These are phyloP conservation scores for Populus hybrid DNA, from an alignment of 441 rosid genomes.

Conservation along the genomic window DNA sequence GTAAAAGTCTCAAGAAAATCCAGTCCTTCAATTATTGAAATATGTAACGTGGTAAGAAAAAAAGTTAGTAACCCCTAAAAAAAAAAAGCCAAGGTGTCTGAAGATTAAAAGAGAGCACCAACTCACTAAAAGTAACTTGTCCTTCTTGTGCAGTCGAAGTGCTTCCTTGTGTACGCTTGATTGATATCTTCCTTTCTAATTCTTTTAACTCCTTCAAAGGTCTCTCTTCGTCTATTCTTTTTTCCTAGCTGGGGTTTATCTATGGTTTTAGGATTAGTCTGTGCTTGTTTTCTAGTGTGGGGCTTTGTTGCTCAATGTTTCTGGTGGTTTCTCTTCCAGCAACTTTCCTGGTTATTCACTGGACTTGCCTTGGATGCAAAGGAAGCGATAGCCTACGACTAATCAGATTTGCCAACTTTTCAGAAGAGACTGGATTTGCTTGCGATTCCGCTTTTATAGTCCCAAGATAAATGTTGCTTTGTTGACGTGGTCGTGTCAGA, in stretches of 20 bases:
- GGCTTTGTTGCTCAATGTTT: background rate
- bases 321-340: background rate
- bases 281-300: background rate
- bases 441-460: background rate
- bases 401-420: background rate
- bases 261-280: background rate
- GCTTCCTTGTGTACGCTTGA: no score
- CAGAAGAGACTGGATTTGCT: background rate
- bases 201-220: background rate
- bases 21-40: no score
- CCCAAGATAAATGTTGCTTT: background rate
- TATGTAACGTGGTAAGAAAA: no score
- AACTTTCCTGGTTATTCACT: background rate
- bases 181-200: no score
- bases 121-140: no score
- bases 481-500: background rate
- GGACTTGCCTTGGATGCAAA: constrained; percentile 19
- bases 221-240: background rate
- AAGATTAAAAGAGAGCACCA: no score
- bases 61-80: no score
- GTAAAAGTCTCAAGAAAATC: no score
- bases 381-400: background rate
- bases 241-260: background rate
- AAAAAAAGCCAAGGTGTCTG: no score
- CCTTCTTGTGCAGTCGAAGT: no score